phyloP scores from a whole-genome alignment of 2,329 filamentous ascomycete species.

The Scytalidium sp. region DNA sequence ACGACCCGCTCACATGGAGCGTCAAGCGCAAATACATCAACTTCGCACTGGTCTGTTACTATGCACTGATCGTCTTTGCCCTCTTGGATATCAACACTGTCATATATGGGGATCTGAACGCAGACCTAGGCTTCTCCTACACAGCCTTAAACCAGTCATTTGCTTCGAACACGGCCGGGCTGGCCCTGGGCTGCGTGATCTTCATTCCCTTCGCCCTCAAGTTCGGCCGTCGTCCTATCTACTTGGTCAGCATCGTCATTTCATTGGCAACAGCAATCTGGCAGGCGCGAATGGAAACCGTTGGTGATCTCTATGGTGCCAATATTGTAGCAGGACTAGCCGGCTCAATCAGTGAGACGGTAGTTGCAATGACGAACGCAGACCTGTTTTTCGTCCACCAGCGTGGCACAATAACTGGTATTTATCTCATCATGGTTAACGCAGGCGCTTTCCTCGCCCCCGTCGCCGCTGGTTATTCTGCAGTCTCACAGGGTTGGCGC shows the following conservation, averaged over 20 bases:
- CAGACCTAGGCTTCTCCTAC: slow-evolving; percentile 36
- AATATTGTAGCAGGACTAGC: slow-evolving; percentile 41
- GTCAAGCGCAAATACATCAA: slow-evolving; percentile 41
- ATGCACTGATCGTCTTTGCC: slow-evolving; percentile 38
- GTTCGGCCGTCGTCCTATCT: slow-evolving; percentile 42
- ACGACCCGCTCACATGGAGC: too few species aligned
- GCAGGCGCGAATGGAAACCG: slow-evolving; percentile 38
- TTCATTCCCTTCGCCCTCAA: slow-evolving; percentile 44
- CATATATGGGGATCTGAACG: slow-evolving; percentile 38
- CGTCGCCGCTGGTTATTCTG: slow-evolving; percentile 35
- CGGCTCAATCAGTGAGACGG: slow-evolving; percentile 39
- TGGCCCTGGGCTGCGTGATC: slow-evolving; percentile 38
- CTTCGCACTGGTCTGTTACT: slow-evolving; percentile 37
- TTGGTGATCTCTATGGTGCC: slow-evolving; percentile 39
- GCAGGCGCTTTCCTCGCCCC: slow-evolving; percentile 34
- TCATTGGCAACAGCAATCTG: slow-evolving; percentile 37
- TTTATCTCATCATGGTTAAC: slow-evolving; percentile 39
- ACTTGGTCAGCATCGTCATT: slow-evolving; percentile 37
- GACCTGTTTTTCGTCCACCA: slow-evolving; percentile 48
- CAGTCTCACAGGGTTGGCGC: slow-evolving; percentile 41
- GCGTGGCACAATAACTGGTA: slow-evolving; percentile 42
- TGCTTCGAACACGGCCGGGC: slow-evolving; percentile 38
- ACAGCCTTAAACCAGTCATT: slow-evolving; percentile 35
- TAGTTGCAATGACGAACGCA: slow-evolving; percentile 44
- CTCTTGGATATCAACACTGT: slow-evolving; percentile 18